Base-by-base conservation (phyloP, 345 rosid genomes). In the Eucalyptus tenuipes region DNA sequence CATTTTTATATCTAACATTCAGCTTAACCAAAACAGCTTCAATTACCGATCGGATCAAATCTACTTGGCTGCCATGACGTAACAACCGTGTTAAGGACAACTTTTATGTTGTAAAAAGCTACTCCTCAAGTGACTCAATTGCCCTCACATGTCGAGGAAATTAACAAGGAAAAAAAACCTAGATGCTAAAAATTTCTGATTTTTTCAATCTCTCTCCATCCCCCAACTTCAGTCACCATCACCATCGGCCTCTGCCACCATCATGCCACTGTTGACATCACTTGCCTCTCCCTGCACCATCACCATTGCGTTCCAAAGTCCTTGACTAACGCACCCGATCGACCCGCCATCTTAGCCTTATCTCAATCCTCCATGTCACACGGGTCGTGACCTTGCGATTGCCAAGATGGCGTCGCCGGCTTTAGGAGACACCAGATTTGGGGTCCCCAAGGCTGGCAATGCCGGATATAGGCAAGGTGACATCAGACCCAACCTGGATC, bases 261-360 rank as follows among this genome's bases (percentile, higher is more conserved):
- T 27, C 66, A 59, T 27, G n/a, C 66, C 66, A 59, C 0, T 59
- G 0, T 59, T 27, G 0, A 27, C 14, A 5, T 59, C n/a, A 27
- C 8, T 27, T 27, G n/a, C 66, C 0, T 59, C 66, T 59, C 66
- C 66, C 4, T 25, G 0, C 14, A 12, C 31, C 31, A 0, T 59
- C 66, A 59, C 15, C 66, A 25, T 27, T 27, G 14, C 31, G 0
- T 59, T 0, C 66, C 4, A 59, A 4, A 25, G 66, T 12, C 66
- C n/a, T 59, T 27, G 66, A 25, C 66, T 0, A 0, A 0, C 14
- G 0, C n/a, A 27, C 31, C 66, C 16, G 0, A 25, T 59, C 0
- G 4, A 59, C 31, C 14, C 29, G 0, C 4, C 66, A 25, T 59
- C 31, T 5, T 27, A 59, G 31, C 0, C 31, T 59, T 59, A 27